Evolutionary conservation across 2,329 filamentous ascomycete species (phyloP).

Genomic region (Chaetomium strumarium): DNA sequence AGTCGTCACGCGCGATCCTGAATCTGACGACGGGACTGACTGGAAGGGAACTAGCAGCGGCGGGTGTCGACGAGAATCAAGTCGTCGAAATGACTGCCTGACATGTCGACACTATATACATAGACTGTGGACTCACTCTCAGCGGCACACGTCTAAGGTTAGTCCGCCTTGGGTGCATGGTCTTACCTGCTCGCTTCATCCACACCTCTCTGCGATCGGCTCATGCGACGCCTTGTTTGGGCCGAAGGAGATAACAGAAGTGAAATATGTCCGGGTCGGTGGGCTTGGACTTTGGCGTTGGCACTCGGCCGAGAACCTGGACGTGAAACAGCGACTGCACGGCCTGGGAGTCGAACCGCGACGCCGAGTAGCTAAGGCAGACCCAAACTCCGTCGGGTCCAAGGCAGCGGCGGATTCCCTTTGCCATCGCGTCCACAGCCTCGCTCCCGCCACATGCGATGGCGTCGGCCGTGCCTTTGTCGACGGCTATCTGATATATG

Average conservation of each 20-base stretch:
- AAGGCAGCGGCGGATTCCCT: slow-evolving; percentile 32
- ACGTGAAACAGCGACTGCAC: slow-evolving; percentile 32
- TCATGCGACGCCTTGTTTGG: slow-evolving; percentile 11
- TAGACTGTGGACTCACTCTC: no score
- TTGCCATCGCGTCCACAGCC: slow-evolving; percentile 35
- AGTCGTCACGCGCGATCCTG: no score
- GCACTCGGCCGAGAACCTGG: slow-evolving; percentile 37
- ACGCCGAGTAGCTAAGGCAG: slow-evolving; percentile 42
- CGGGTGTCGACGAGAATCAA: no score
- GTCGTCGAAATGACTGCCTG: no score
- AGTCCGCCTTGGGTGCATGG: neutral
- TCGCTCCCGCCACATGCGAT: slow-evolving; percentile 40
- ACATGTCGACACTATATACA: no score
- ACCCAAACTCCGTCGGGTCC: slow-evolving; percentile 39
- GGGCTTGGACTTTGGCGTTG: slow-evolving; percentile 35
- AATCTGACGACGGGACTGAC: no score
- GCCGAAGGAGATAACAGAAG: slow-evolving; percentile 40
- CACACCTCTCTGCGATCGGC: no score
- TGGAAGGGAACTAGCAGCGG: no score
- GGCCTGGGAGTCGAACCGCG: slow-evolving; percentile 34
- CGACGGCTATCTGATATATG: slow-evolving; percentile 39
- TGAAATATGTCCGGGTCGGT: slow-evolving; percentile 43
- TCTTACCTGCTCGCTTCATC: neutral
- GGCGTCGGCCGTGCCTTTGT: slow-evolving; percentile 46
- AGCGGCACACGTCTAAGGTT: slow-evolving; percentile 23